Evolutionary conservation across 306 rosid genomes (phyloP), one percentile per base, ranked within the genome.

Genomic region (Quercus robur): DNA sequence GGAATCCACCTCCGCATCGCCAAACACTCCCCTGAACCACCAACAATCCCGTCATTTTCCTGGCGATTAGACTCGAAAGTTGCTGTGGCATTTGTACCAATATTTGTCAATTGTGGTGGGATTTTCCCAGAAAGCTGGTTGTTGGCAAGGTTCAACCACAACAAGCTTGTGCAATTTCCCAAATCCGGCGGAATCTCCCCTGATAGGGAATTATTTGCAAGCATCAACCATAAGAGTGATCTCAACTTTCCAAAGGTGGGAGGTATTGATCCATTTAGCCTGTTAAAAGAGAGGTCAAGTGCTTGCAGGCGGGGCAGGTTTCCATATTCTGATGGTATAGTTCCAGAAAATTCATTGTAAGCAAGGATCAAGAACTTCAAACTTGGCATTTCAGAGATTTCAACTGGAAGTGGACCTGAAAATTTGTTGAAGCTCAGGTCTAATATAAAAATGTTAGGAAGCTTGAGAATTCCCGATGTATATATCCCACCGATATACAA

Each of bases 1-100:
- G 99, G 99, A 62, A 95, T 85, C 99, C 99, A 95, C 87, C 98
- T 90, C 85, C 2, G 90, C 97, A 95, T 93, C 23, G 94, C 85
- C 52, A 91, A 81, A 73, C 99, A 95, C 83, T 95, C 99, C 31
- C 98, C 94, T 2, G 97, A 90, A 18, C 93, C 99, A 1, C 88
- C 92, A 4, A 77, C 15, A 41, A 90, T 38, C 66, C 41, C 13
- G 7, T 78, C 81, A 18, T 20, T 52, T 76, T 30, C 44, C 66
- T 86, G 76, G 26, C 78, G 63, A 52, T 85, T 95, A 8, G 5
- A 59, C 69, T 93, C 90, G 58, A 95, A 95, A 21, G 99, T 95
- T 8, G 75, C 71, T 41, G 25, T 79, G 8, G 97, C 79, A 62
- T 88, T 79, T 52, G 52, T 88, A 74, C 99, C 99, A 3, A 95